These are phyloP conservation scores for Dalbergia oliveri DNA, from an alignment of 306 rosid species.

Conservation along the genomic window DNA sequence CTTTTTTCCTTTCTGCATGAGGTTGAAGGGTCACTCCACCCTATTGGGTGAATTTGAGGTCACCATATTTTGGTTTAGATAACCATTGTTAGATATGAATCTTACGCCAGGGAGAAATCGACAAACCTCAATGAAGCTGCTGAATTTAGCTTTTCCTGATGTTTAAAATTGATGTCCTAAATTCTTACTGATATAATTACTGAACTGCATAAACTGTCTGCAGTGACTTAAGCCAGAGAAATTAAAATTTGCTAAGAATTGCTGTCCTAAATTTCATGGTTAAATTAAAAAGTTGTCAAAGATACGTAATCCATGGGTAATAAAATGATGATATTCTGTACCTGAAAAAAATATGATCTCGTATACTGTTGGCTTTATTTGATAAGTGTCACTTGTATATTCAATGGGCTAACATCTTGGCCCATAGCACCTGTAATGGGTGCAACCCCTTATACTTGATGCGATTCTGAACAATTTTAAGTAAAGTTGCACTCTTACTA, in stretches of 20 bases:
- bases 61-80: neutral
- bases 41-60: neutral
- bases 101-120: neutral
- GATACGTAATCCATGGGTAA: neutral
- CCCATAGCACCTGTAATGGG: too few species aligned
- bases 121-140: neutral
- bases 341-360: neutral
- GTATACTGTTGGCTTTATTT: too few species aligned
- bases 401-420: too few species aligned
- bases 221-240: too few species aligned
- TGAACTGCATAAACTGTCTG: too few species aligned
- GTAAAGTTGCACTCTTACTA: too few species aligned
- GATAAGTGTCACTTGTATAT: too few species aligned
- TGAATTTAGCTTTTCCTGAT: neutral
- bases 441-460: too few species aligned
- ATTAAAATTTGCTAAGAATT: neutral
- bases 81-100: conserved; percentile 3
- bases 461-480: too few species aligned
- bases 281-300: neutral
- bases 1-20: neutral
- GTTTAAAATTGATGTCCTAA: neutral
- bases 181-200: too few species aligned
- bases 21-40: neutral
- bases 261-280: neutral
- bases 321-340: neutral